Percentiles rank a stretch among this genome's conserved stretches.
phyloP scores from a whole-genome alignment of 257 asterid genomes.

The Nicotiana otophora region DNA sequence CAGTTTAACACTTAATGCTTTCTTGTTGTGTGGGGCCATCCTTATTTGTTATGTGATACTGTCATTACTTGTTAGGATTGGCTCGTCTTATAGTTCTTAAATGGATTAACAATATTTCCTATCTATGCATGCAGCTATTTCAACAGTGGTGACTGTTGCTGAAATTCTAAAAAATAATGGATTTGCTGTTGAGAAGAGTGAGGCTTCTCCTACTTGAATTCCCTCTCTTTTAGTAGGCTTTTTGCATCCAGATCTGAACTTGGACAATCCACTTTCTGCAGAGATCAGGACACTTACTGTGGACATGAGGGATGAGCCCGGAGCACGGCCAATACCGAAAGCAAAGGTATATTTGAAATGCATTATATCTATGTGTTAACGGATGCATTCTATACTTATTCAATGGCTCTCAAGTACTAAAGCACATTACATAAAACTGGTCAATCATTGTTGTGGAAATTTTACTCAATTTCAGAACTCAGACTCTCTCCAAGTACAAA shows the following conservation, averaged over 20 bases:
- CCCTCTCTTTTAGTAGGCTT: not conserved
- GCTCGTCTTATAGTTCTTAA: not conserved
- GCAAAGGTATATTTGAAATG: constrained; percentile 40
- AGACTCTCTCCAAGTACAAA: not conserved
- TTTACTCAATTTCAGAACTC: not conserved
- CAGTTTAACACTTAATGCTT: not conserved
- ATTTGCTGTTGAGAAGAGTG: constrained; percentile 61
- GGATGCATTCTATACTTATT: not conserved
- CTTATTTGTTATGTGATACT: not conserved
- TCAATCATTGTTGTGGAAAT: not conserved
- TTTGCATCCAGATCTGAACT: not conserved
- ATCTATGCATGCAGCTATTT: constrained; percentile 40
- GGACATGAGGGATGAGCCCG: constrained; percentile 66
- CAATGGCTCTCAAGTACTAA: not conserved
- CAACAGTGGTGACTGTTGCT: constrained; percentile 65
- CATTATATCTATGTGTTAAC: not conserved
- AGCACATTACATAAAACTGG: not conserved
- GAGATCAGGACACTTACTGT: constrained; percentile 61
- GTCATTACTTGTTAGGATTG: not conserved
- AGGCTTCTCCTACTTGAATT: constrained; percentile 5
- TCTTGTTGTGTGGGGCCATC: not conserved
- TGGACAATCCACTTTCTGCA: constrained; percentile 4
- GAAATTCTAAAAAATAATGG: constrained; percentile 69
- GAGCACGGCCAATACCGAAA: constrained; percentile 52
- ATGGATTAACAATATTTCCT: not conserved